A percentile compares a stretch with the other conserved stretches of the same genome.
phyloP scores from a whole-genome alignment of 1,284 basidiomycete genomes.

The Amylostereum areolatum region DNA sequence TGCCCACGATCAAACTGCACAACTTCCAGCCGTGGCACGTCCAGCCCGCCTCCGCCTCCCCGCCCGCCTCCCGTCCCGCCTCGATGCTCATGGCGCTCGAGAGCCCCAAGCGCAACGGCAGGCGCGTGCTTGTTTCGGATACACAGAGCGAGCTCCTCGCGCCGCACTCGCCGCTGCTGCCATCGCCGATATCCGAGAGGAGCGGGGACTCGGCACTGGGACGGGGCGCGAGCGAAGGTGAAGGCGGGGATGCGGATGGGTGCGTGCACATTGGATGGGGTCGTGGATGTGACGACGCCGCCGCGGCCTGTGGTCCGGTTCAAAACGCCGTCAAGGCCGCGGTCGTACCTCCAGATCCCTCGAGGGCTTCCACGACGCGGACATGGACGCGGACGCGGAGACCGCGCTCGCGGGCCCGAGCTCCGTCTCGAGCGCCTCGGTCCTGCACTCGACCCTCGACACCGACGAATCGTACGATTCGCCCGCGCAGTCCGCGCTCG shows the following conservation, averaged over 20 bases:
- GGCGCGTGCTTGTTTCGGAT: constrained; percentile 10
- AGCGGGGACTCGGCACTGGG: neutral
- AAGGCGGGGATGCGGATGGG: too few species aligned
- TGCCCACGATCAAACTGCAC: constrained; percentile 35
- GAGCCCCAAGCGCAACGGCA: constrained; percentile 19
- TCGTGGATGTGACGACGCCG: constrained; percentile 1
- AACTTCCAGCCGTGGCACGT: constrained; percentile 37
- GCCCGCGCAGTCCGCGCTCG: constrained; percentile 8
- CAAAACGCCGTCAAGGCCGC: constrained; percentile 37
- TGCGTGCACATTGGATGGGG: too few species aligned
- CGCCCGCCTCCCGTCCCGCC: constrained; percentile 17
- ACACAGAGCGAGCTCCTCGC: too few species aligned
- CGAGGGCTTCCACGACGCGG: constrained; percentile 48
- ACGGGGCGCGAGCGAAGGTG: too few species aligned
- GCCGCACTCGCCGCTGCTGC: neutral
- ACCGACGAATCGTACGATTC: neutral
- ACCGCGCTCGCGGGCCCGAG: constrained; percentile 17
- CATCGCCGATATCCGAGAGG: neutral
- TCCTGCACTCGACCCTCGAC: constrained; percentile 3
- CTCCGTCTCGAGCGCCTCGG: constrained; percentile 13
- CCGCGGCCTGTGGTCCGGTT: constrained; percentile 24
- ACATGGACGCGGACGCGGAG: constrained; percentile 16
- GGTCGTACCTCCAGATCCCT: constrained; percentile 61
- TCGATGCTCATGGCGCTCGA: constrained; percentile 40
- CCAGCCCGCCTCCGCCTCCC: constrained; percentile 43